Percentiles rank a stretch among this genome's conserved stretches.
Conservation (phyloP, 441 rosid species). For the Cnidoscolus chayamansa region DNA sequence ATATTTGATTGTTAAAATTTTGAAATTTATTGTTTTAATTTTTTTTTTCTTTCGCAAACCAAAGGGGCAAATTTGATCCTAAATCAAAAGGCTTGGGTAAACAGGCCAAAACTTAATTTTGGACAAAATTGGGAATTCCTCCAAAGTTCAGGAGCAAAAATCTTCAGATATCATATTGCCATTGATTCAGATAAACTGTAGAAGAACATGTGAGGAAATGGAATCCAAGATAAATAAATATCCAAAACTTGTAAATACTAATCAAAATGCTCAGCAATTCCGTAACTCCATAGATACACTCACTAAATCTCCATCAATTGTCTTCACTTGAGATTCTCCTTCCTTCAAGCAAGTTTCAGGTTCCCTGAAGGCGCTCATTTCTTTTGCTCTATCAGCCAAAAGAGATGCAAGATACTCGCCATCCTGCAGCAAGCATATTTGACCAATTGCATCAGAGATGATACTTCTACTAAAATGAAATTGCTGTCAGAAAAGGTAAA, state of each 20-base stretch:
- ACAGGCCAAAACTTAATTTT: too few relatives aligned
- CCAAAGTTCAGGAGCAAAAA: too few relatives aligned
- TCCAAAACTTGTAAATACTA: background rate
- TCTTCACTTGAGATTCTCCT: constrained; percentile 28
- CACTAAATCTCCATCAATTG: constrained; percentile 33
- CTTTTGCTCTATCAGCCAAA: constrained; percentile 42
- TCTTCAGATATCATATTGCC: background rate
- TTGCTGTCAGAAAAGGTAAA: constrained; percentile 4
- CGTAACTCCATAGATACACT: constrained; percentile 1
- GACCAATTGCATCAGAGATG: constrained; percentile 16
- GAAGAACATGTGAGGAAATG: background rate
- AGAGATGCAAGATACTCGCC: constrained; percentile 42
- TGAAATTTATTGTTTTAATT: too few relatives aligned
- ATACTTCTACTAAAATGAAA: constrained; percentile 8
- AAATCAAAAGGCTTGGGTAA: too few relatives aligned
- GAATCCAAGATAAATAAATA: background rate
- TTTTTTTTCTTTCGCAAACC: too few relatives aligned
- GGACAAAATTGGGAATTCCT: too few relatives aligned
- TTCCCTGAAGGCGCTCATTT: constrained; percentile 31
- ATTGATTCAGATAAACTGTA: background rate
- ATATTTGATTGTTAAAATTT: too few relatives aligned
- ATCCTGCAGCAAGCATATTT: constrained; percentile 35
- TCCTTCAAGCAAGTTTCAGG: constrained; percentile 29
- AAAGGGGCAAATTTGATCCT: too few relatives aligned
- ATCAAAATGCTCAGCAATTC: background rate